phyloP scores from a whole-genome alignment of 1,284 basidiomycete genomes.

The Sanguinoderma infundibulare region DNA sequence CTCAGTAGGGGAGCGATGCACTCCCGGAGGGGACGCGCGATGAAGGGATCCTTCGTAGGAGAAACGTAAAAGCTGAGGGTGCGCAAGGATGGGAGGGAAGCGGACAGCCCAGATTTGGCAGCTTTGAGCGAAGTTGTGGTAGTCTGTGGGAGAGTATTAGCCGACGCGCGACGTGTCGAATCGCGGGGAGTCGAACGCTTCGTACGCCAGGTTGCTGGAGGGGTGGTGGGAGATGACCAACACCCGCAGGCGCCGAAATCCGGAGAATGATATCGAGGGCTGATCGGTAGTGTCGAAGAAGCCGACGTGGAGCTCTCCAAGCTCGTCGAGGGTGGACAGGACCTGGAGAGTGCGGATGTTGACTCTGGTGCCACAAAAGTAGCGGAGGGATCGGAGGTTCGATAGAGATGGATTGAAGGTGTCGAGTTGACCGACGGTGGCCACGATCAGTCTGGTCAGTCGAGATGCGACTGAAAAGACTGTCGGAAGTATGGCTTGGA shows the following conservation, averaged over 20 bases:
- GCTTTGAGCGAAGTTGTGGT: neutral
- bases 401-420: neutral
- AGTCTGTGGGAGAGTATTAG: neutral
- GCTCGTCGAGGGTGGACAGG: neutral
- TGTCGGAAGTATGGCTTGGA: neutral
- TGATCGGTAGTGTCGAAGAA: neutral
- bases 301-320: neutral
- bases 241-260: neutral
- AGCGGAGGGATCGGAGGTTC: neutral
- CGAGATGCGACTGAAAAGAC: neutral
- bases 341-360: neutral
- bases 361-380: neutral
- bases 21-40: neutral
- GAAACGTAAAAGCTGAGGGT: neutral
- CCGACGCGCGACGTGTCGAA: neutral
- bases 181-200: neutral
- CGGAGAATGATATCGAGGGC: neutral
- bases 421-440: neutral
- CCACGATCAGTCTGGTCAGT: neutral
- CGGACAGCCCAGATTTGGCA: neutral
- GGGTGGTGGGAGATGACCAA: slow-evolving; percentile 1
- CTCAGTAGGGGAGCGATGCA: neutral
- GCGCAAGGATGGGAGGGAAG: slow-evolving; percentile 1
- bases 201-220: neutral
- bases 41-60: neutral